Evolutionary conservation across 257 asterid species (phyloP), one percentile per base, ranked within the genome.

Genomic region (Ilex aquifolium): DNA sequence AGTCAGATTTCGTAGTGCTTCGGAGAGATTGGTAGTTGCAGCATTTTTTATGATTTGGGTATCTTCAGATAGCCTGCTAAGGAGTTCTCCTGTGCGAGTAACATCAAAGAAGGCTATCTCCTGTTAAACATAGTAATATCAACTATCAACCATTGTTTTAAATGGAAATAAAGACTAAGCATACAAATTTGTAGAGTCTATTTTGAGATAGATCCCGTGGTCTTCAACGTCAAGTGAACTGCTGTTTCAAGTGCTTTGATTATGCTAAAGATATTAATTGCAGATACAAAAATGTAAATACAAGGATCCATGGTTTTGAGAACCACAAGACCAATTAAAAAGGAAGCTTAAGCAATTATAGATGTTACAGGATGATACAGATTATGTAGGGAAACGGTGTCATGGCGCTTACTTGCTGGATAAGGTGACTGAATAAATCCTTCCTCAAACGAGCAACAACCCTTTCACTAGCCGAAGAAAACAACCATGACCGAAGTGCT

Each of bases 21-120:
- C 96, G 13, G 97, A 90, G 66, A 90, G 95, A 62, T 88, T 88
- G 21, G 93, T 85, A 3, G 97, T 90, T 68, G 97, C 97, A 39
- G 93, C 97, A 77, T 75, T 83, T 70, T 90, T 90, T 59, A 90
- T 90, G 64, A 90, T 82, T 74, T 90, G 96, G 11, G 97, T 90
- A 74, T 90, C 96, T 79, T 90, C 97, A 53, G 97, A 90, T 11
- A 90, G 89, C 79, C 97, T 79, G 73, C 97, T 90, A 63, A 90
- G 71, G 65, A 90, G 92, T 73, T 90, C 97, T 68, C 97, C 97
- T 13, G 97, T 90, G 36, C 97, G 90, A 60, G 96, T 85, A 64
- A 90, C 82, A 74, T 90, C 97, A 31, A 79, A 90, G 76, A 90
- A 90, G 10, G 95, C 97, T 74, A 90, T 80, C 74, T 90, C 96